Percentiles rank a stretch among this genome's conserved stretches.
Evolutionary conservation across 2,329 filamentous ascomycete species (phyloP).

Genomic region (Aspergillus brunneoviolaceus): DNA sequence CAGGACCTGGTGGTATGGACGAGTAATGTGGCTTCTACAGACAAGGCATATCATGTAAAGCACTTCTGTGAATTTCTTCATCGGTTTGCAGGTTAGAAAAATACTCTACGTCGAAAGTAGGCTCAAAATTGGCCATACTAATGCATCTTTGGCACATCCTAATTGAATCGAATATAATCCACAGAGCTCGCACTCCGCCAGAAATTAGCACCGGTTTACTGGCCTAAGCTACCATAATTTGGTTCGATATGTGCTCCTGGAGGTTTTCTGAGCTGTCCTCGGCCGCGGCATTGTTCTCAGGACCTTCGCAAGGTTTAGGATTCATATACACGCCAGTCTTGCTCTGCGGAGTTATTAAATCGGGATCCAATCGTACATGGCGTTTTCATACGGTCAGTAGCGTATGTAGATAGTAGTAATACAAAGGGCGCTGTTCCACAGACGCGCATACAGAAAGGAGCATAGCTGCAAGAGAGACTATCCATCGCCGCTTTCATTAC

Average conservation of each 20-base stretch:
- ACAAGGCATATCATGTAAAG: conserved; percentile 27
- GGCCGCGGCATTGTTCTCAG: too few species aligned
- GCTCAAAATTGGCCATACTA: conserved; percentile 11
- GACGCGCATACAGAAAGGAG: background rate
- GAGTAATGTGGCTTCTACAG: conserved; percentile 35
- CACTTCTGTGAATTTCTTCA: conserved; percentile 21
- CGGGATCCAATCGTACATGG: background rate
- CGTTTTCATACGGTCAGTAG: conserved; percentile 7
- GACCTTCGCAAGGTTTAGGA: background rate
- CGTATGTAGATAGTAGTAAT: conserved; percentile 1
- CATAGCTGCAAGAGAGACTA: background rate
- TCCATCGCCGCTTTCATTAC: conserved; percentile 18
- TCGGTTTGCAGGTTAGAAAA: conserved; percentile 14
- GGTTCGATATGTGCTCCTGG: too few species aligned
- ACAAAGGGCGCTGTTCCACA: background rate
- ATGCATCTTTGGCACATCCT: conserved; percentile 7
- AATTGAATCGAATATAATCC: conserved; percentile 8
- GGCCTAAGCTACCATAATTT: background rate
- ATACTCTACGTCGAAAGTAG: conserved; percentile 20
- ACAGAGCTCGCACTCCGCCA: background rate
- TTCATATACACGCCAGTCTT: background rate
- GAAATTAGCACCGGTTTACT: background rate
- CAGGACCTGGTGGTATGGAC: conserved; percentile 45
- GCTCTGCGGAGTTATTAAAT: background rate
- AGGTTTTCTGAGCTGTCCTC: too few species aligned